phyloP scores from a whole-genome alignment of 2,329 filamentous ascomycete genomes.

The Apiospora pterosperma region DNA sequence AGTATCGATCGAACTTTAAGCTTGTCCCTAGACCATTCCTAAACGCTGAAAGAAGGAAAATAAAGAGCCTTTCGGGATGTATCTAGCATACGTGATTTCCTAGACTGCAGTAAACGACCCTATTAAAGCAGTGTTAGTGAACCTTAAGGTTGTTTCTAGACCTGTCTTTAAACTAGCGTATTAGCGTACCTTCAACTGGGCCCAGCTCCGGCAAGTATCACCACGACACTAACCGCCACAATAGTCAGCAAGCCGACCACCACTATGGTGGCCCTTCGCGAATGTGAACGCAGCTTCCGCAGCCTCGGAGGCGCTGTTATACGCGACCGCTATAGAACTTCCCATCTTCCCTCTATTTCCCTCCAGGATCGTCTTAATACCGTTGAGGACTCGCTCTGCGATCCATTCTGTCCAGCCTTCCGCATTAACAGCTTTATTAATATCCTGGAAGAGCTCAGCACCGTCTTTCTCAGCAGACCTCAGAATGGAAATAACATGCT shows the following conservation, averaged over 20 bases:
- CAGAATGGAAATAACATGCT: conserved; percentile 11
- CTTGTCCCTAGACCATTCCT: conserved; percentile 30
- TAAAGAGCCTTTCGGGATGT: conserved; percentile 35
- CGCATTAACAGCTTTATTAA: conserved; percentile 22
- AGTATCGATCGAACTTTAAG: too few relatives aligned
- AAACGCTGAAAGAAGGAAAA: conserved; percentile 39
- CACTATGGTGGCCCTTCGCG: conserved; percentile 24
- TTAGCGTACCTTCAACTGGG: conserved; percentile 23
- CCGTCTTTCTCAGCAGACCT: conserved; percentile 17
- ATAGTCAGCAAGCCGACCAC: conserved; percentile 17
- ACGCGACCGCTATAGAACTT: conserved; percentile 19
- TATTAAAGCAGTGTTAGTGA: conserved; percentile 8
- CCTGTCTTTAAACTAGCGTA: background rate
- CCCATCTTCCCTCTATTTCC: conserved; percentile 19
- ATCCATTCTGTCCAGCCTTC: conserved; percentile 28
- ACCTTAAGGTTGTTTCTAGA: too few relatives aligned
- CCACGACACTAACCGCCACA: conserved; percentile 27
- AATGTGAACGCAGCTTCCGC: conserved; percentile 21
- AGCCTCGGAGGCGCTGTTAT: conserved; percentile 19
- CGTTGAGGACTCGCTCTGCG: conserved; percentile 23
- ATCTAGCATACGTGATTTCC: conserved; percentile 33
- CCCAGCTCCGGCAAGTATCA: conserved; percentile 24
- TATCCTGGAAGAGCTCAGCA: conserved; percentile 15
- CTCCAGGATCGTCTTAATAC: conserved; percentile 21
- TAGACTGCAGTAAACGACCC: conserved; percentile 36